These are phyloP conservation scores for Xerocomellus dryophilus DNA, from an alignment of 768 basidiomycete species.

Conservation along the genomic window DNA sequence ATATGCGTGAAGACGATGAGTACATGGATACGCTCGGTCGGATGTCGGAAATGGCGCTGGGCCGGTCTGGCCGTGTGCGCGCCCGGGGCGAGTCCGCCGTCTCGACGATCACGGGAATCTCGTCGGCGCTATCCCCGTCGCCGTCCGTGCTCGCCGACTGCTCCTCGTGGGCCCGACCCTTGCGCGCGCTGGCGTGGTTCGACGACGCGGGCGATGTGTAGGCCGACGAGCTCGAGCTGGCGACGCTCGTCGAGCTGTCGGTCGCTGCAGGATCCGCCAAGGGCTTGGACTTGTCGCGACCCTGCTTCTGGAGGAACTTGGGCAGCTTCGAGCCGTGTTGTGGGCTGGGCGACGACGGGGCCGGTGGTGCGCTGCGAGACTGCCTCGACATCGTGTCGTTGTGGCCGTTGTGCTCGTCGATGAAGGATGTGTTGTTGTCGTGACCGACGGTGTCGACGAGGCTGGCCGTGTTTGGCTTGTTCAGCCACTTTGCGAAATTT, in stretches of 20 bases:
- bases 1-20: slow-evolving; percentile 48
- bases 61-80: slow-evolving; percentile 56
- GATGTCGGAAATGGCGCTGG: slow-evolving; percentile 44
- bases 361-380: slow-evolving; percentile 41
- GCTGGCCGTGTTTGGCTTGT: slow-evolving; percentile 26
- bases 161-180: slow-evolving; percentile 33
- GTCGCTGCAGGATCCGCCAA: slow-evolving; percentile 38
- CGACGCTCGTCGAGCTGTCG: slow-evolving; percentile 35
- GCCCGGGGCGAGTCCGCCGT: slow-evolving; percentile 52
- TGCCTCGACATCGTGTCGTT: slow-evolving; percentile 44
- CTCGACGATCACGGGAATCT: slow-evolving; percentile 67
- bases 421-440: slow-evolving; percentile 17
- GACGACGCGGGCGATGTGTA: slow-evolving; percentile 30
- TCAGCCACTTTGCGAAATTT: slow-evolving; percentile 22
- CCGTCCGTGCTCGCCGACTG: slow-evolving; percentile 16
- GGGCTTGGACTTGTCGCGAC: slow-evolving; percentile 60
- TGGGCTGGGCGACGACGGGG: slow-evolving; percentile 41
- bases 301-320: slow-evolving; percentile 65
- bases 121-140: slow-evolving; percentile 38
- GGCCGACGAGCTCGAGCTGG: slow-evolving; percentile 42
- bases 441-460: slow-evolving; percentile 15
- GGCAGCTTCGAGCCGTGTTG: slow-evolving; percentile 54
- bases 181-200: slow-evolving; percentile 22
- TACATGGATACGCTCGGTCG: slow-evolving; percentile 47
- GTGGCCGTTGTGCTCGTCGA: slow-evolving; percentile 5